A percentile compares a stretch with the other conserved stretches of the same genome.
Evolutionary conservation across 2,329 filamentous ascomycete species (phyloP).

Genomic region (Fusarium siculi): DNA sequence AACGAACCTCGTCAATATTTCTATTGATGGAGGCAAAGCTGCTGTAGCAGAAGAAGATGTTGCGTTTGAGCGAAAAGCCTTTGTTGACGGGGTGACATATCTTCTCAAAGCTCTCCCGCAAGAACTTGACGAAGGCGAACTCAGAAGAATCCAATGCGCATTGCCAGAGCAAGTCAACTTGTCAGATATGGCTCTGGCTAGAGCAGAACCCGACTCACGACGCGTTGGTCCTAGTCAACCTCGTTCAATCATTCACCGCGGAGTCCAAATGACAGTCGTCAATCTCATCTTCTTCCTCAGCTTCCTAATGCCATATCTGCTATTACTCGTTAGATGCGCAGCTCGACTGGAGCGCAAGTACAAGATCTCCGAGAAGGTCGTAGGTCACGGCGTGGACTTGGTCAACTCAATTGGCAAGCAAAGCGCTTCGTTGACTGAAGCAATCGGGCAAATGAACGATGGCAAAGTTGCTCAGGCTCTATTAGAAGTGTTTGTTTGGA

Average conservation of each 20-base stretch:
- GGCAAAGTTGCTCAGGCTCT: constrained; percentile 71
- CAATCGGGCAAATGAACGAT: constrained; percentile 70
- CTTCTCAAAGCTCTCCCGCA: constrained; percentile 70
- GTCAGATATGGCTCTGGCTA: background rate
- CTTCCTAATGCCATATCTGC: constrained; percentile 70
- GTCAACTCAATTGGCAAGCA: constrained; percentile 66
- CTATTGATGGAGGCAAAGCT: constrained; percentile 42
- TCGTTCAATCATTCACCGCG: constrained; percentile 66
- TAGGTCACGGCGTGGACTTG: constrained; percentile 71
- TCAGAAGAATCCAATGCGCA: constrained; percentile 48
- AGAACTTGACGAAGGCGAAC: constrained; percentile 66
- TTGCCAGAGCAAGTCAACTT: constrained; percentile 38
- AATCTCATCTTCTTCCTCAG: constrained; percentile 69
- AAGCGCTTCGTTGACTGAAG: constrained; percentile 65
- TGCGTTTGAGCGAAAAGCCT: constrained; percentile 65
- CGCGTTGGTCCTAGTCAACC: constrained; percentile 6
- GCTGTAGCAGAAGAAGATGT: constrained; percentile 39
- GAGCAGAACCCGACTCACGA: background rate
- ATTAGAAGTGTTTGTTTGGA: constrained; percentile 67
- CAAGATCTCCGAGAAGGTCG: constrained; percentile 76
- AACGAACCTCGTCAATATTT: constrained; percentile 43
- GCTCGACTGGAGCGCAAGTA: constrained; percentile 74
- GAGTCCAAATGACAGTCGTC: constrained; percentile 66
- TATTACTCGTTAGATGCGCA: constrained; percentile 61
- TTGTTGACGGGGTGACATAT: constrained; percentile 71